Evolutionary conservation across 208 protist genomes (phyloP), one percentile per base, ranked within the genome.

Genomic region (Herpetomonas tarakana): DNA sequence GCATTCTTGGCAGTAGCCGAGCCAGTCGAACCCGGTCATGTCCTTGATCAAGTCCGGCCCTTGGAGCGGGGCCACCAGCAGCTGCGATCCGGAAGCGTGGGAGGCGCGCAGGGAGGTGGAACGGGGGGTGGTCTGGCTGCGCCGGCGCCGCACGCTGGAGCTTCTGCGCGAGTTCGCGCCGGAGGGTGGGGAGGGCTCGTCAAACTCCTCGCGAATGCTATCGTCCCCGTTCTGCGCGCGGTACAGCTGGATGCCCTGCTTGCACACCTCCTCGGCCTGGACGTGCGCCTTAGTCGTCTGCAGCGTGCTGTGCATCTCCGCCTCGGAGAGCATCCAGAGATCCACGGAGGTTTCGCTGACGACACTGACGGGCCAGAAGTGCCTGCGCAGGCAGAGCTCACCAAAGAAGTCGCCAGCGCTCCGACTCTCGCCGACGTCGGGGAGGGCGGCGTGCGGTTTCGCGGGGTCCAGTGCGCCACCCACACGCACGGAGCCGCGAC

Each of bases 251-350:
- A 94, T 82, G 52, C 89, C 89, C 56, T 90, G 85, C 16, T 82
- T 77, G 53, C 83, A 90, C 50, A 93, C 80, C 45, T 89, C 84
- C 27, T 78, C 55, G 3, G 89, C 89, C 69, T 95, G 89, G 18
- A 66, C 68, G 24, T 82, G 65, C 0, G 78, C 76, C 24, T 66
- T 61, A 49, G 79, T 69, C 7, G 11, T 56, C 58, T 69, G 54
- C 39, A 96, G 77, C n/a, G 83, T 57, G 18, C 60, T 24, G 21
- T 76, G 45, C n/a, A 93, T 65, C 9, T 51, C 67, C n/a, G 70
- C 68, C 0, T 63, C 72, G 27, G 68, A 50, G 21, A 96, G 55
- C 31, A 75, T 68, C 86, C 89, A 96, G 25, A 90, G 53, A 66
- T 88, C 82, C 3, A 91, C 82, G 16, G 86, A 86, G 28, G 86